A percentile compares a stretch with the other conserved stretches of the same genome.
Conservation (phyloP, 306 rosid species). For the Cucurbita pepo region DNA sequence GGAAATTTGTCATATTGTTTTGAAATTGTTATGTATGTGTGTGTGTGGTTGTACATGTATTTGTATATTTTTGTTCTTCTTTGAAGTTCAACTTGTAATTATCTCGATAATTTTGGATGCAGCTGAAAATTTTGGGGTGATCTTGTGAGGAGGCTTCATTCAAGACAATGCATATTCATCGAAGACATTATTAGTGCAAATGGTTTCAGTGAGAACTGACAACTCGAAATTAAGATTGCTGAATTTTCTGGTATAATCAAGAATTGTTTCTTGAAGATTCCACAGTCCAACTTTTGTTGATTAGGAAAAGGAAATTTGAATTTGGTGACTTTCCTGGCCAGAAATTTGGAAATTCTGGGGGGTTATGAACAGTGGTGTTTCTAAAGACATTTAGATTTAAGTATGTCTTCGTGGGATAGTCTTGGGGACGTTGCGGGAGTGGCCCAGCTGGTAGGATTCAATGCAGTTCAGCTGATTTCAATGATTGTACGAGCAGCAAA, state of each 20-base stretch:
- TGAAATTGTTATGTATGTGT: background rate
- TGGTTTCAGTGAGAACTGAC: too few relatives aligned
- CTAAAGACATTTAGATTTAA: background rate
- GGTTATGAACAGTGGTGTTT: background rate
- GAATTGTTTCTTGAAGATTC: background rate
- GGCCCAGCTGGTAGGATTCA: slow-evolving; percentile 70
- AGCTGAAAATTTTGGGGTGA: background rate
- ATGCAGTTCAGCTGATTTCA: slow-evolving; percentile 65
- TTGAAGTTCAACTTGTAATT: background rate
- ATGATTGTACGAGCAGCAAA: slow-evolving; percentile 82
- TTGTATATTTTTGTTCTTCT: background rate
- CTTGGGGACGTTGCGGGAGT: slow-evolving; percentile 69
- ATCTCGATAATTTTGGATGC: background rate
- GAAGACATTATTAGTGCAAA: too few relatives aligned
- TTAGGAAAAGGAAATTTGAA: background rate
- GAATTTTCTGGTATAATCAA: background rate
- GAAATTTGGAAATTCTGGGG: background rate
- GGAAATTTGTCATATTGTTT: background rate
- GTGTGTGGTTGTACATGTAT: background rate
- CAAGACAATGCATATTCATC: too few relatives aligned
- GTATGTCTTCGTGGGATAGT: slow-evolving; percentile 59
- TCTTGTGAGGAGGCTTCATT: too few relatives aligned
- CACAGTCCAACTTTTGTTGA: background rate
- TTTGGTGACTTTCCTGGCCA: background rate
- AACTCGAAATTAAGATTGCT: background rate